Evolutionary conservation across 345 rosid species (phyloP).

Genomic region (Raphanus raphanistrum): DNA sequence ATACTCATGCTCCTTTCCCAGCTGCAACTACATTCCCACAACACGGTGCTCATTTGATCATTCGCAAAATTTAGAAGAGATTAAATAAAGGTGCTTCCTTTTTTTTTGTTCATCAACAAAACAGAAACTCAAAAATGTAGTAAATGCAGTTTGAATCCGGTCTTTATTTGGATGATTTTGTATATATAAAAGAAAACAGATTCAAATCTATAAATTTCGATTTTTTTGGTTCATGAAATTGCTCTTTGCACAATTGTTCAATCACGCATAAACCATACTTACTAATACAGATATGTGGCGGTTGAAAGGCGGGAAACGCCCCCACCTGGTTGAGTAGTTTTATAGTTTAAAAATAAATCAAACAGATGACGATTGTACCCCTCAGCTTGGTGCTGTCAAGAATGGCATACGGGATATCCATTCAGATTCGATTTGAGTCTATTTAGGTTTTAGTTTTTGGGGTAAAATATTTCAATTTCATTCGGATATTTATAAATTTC

Average conservation of each 20-base stretch:
- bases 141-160: constrained; percentile 18
- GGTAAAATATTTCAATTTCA: too few relatives aligned
- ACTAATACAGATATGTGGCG: background rate
- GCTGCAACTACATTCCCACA: constrained; percentile 48
- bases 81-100: background rate
- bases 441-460: too few relatives aligned
- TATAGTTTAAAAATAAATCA: background rate
- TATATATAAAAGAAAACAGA: constrained; percentile 26
- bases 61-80: constrained; percentile 26
- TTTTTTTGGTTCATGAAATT: background rate
- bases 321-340: background rate
- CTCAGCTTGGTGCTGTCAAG: background rate
- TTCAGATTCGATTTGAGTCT: too few relatives aligned
- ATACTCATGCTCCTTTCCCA: constrained; percentile 51
- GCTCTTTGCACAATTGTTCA: background rate
- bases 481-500: too few relatives aligned
- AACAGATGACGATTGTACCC: background rate
- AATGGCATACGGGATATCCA: too few relatives aligned
- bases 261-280: background rate
- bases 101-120: constrained; percentile 11
- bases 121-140: background rate
- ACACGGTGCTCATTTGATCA: constrained; percentile 47
- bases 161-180: constrained; percentile 25
- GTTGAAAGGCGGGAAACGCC: background rate
- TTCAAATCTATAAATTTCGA: background rate